Percentiles rank a stretch among this genome's conserved stretches.
These are phyloP conservation scores for Rhizophagus sp. DNA, from an alignment of 192 early-diverging fungal species.

Conservation along the genomic window DNA sequence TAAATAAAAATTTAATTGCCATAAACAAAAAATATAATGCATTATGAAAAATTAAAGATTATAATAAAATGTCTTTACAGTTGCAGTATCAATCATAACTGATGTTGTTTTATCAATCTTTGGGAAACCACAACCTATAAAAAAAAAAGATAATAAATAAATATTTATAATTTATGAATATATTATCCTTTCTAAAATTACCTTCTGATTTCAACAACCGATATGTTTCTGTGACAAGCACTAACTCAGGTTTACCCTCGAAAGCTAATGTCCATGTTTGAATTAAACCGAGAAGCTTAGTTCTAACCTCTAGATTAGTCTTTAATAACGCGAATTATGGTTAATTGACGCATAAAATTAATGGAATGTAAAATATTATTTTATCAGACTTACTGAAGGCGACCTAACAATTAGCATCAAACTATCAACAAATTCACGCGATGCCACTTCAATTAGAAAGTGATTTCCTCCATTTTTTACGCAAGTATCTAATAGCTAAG, in stretches of 20 bases:
- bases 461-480: conserved; percentile 93
- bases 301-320: conserved; percentile 74
- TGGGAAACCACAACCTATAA: conserved; percentile 65
- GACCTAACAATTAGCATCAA: conserved; percentile 62
- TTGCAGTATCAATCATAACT: conserved; percentile 76
- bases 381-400: conserved; percentile 44
- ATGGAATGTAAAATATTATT: not conserved
- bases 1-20: not conserved
- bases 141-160: not conserved
- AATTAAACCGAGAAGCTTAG: conserved; percentile 72
- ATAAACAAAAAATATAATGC: not conserved
- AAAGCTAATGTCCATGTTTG: conserved; percentile 92
- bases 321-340: conserved; percentile 19
- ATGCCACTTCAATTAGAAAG: conserved; percentile 84
- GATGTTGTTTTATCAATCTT: conserved; percentile 59
- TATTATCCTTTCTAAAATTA: conserved; percentile 6
- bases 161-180: not conserved
- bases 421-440: conserved; percentile 88
- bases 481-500: conserved; percentile 83
- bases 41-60: not conserved
- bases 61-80: conserved; percentile 53
- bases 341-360: not conserved
- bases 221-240: conserved; percentile 80
- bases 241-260: conserved; percentile 74
- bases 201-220: conserved; percentile 78